A percentile compares a stretch with the other conserved stretches of the same genome.
Evolutionary conservation across 192 early-diverging fungal species (phyloP).

Genomic region (Chytriomyces sp.): DNA sequence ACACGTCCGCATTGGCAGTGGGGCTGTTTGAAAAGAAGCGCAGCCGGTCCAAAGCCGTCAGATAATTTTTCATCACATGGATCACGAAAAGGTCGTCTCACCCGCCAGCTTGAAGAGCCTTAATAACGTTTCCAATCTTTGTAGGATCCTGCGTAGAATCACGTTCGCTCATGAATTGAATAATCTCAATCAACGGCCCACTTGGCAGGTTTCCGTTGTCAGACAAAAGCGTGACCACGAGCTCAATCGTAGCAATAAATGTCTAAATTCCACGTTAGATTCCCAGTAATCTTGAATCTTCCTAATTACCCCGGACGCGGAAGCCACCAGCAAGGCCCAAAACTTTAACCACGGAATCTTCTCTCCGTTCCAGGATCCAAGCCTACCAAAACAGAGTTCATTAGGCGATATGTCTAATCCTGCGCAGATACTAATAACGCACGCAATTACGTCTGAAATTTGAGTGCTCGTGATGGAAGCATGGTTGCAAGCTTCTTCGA

Average conservation of each 20-base stretch:
- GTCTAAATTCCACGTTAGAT: slow-evolving; percentile 24
- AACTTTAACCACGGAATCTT: slow-evolving; percentile 49
- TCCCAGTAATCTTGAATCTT: not conserved
- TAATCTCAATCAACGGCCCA: slow-evolving; percentile 27
- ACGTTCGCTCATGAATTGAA: slow-evolving; percentile 38
- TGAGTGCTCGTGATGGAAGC: slow-evolving; percentile 23
- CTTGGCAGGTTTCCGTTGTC: slow-evolving; percentile 38
- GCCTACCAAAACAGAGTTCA: slow-evolving; percentile 20
- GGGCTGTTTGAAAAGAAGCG: not conserved
- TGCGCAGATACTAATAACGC: not conserved
- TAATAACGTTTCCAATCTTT: not conserved
- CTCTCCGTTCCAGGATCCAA: slow-evolving; percentile 47
- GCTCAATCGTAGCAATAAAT: slow-evolving; percentile 41
- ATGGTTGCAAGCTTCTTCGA: slow-evolving; percentile 38
- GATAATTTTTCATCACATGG: too few relatives aligned
- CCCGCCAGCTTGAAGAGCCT: not conserved
- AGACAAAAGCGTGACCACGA: slow-evolving; percentile 28
- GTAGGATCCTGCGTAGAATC: slow-evolving; percentile 22
- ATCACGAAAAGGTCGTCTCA: not conserved
- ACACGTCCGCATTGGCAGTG: slow-evolving; percentile 1
- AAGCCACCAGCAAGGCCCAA: slow-evolving; percentile 48
- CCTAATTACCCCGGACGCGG: slow-evolving; percentile 38
- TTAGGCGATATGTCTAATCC: too few relatives aligned
- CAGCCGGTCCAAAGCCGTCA: too few relatives aligned
- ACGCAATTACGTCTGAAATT: slow-evolving; percentile 39